Evolutionary conservation across 2,329 filamentous ascomycete species (phyloP), one percentile per base, ranked within the genome.

Genomic region (Pseudogymnoascus verrucosus): DNA sequence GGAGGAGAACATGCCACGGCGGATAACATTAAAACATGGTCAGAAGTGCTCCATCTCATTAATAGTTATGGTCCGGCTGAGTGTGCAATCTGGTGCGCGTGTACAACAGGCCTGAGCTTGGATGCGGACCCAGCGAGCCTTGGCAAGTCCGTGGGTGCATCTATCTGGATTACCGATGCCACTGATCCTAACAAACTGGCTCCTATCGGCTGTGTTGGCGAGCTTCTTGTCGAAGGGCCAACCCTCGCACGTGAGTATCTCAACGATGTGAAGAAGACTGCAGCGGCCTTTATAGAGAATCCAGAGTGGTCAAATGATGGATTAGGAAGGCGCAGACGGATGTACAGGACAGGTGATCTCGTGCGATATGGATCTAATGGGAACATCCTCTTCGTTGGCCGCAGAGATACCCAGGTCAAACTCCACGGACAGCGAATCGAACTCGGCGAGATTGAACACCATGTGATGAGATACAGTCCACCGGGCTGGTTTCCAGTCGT

Each of bases 41-140:
- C 74, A 11, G 28, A 65, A 63, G 34, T 69, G 28, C 71, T 71
- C 64, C 71, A 75, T 10, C 69, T 78, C 36, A 65, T 77, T 61
- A 78, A 79, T 69, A 74, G 71, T 0, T 96, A 96, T 71, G 92
- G 92, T 0, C 92, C 92, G 1, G 96, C 91, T 0, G 91, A 96
- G 76, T 90, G 96, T 62, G 91, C 96, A 71, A 90, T 72, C 8
- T 31, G 26, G 34, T 62, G 28, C 11, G 37, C 54, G n/a, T 62
- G 64, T 40, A 21, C 39, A 12, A 71, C 14, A 71, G 65, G 64
- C 37, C 10, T 47, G 12, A 11, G 12, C 42, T 14, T 47, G 12
- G 42, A 47, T 47, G 34, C 26, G 14, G 34, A 59, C 34, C 54
- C 54, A 34, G 26, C 54, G 28, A 21, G 34, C n/a, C 40, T 64